phyloP scores from a whole-genome alignment of 345 rosid genomes.

The Salix arbutifolia region DNA sequence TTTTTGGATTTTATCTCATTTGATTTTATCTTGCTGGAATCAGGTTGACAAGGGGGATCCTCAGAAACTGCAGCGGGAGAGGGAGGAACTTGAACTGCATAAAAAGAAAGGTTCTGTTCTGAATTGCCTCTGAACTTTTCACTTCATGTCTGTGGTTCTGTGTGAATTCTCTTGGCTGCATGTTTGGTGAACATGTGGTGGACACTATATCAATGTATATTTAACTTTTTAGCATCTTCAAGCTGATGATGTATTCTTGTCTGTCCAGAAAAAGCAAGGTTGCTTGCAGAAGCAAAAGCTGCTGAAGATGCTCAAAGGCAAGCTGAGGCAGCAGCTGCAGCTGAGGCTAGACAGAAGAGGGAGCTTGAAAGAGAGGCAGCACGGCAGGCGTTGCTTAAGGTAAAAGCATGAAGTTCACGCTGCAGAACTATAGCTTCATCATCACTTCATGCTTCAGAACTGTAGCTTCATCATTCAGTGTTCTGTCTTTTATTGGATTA shows the following conservation, averaged over 20 bases:
- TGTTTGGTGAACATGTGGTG: background rate
- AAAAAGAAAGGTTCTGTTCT: conserved; percentile 20
- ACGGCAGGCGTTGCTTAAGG: conserved; percentile 74
- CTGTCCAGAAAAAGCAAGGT: conserved; percentile 55
- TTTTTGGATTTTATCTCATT: conserved; percentile 10
- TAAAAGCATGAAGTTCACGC: conserved; percentile 13
- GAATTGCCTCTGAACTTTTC: background rate
- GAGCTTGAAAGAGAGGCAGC: conserved; percentile 88
- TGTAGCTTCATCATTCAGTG: background rate
- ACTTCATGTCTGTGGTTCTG: background rate
- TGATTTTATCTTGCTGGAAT: conserved; percentile 17
- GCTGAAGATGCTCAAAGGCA: conserved; percentile 67
- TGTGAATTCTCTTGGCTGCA: background rate
- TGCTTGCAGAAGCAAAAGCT: conserved; percentile 80
- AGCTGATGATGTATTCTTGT: background rate
- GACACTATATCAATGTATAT: too few relatives aligned
- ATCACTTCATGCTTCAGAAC: background rate
- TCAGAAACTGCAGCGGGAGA: conserved; percentile 15
- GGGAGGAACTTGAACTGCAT: conserved; percentile 20
- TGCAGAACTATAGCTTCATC: background rate
- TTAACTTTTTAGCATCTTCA: background rate
- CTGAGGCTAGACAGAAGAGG: conserved; percentile 62
- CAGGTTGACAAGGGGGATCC: conserved; percentile 21
- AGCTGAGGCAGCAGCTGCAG: conserved; percentile 71
- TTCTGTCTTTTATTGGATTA: background rate